Base-by-base conservation (phyloP, 768 basidiomycete species). In the Coprinopsis marcescibilis region DNA sequence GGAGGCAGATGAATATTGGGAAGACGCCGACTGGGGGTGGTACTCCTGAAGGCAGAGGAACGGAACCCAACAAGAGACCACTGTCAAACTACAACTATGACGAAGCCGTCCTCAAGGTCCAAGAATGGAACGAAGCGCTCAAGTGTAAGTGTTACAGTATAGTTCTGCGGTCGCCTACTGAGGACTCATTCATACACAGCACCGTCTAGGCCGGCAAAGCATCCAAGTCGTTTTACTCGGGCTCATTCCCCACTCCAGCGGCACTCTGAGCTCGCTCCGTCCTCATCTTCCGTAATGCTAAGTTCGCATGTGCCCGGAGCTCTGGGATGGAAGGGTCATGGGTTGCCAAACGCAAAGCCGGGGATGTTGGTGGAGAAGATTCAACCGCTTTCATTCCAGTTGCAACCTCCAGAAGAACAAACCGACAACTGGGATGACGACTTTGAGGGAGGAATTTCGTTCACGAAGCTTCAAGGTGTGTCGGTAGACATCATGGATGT, bases 341-440 rank as follows among this genome's bases (percentile, higher is more conserved):
- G 41, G 21, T 59, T 54, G 15, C 59, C 67, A 1, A 65, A 64
- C 33, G 51, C 52, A 17, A 72, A 71, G 46, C 59, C 60, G 23
- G 70, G 64, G 6, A 61, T 68, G 24, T 64, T 77, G 33, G 71
- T 65, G 14, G 76, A 77, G 54, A 77, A 76, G 62, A 75, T 75
- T 33, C 71, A 85, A 41, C 85, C 86, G 3, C 66, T 80, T 45
- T 76, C 78, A 3, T 83, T 85, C 52, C 77, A 72, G 13, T 65
- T 88, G 19, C 83, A 81, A 49, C 76, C 78, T 19, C 85, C 85
- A 14, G 87, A 93, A 67, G 85, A 90, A 53, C 87, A 89, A 60
- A 87, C 84, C 1, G 93, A 96, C 60, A 95, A 93, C 53, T 99
- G 96, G 96, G 96, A 99, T 58, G 90, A 93, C 53, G 96, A 99